Evolutionary conservation across 192 early-diverging fungal genomes (phyloP), one percentile per base, ranked within the genome.

Genomic region (Pilaira anomala): DNA sequence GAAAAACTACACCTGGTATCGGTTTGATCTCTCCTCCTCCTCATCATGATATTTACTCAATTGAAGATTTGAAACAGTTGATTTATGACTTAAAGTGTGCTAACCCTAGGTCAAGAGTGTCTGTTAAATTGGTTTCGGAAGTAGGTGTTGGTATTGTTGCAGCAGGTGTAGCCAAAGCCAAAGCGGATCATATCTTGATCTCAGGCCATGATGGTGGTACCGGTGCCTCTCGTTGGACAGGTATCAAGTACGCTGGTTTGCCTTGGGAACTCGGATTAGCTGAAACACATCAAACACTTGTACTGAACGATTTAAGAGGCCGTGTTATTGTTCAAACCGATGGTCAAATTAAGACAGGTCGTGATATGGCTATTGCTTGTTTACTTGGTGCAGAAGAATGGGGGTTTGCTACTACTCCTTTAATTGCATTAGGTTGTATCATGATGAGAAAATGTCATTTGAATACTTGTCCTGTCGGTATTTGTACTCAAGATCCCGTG

Each of bases 11-110:
- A 13, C 93, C 96, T 19, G 95, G 95, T 28, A 94, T 97, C 33
- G 94, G 94, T 45, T 82, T 98, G 25, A 97, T 98, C 60, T 93
- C 91, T 41, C 96, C 96, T 28, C 96, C 96, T 72, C 96, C 96
- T 65, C 96, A 97, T 76, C 96, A 98, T 80, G 96, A 98, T 76
- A 97, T 97, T 63, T 97, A 98, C 84, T 97, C 95, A 14, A 98
- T 98, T 64, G 96, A 98, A 76, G 96, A 98, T 73, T 82, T 98
- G 62, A 96, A 96, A 83, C 97, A 98, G 79, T 76, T 98, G 19
- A 98, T 98, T 70, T 98, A 96, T 69, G 97, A 98, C 69, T 83
- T 96, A 61, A 96, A 97, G 80, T 93, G 93, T 76, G 80, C 94
- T 39, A 98, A 98, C 79, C 90, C 87, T 21, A 73, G 74, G 1